Percentiles rank a stretch among this genome's conserved stretches.
Evolutionary conservation across 2,329 filamentous ascomycete species (phyloP).

Genomic region (Arthroderma sp.): DNA sequence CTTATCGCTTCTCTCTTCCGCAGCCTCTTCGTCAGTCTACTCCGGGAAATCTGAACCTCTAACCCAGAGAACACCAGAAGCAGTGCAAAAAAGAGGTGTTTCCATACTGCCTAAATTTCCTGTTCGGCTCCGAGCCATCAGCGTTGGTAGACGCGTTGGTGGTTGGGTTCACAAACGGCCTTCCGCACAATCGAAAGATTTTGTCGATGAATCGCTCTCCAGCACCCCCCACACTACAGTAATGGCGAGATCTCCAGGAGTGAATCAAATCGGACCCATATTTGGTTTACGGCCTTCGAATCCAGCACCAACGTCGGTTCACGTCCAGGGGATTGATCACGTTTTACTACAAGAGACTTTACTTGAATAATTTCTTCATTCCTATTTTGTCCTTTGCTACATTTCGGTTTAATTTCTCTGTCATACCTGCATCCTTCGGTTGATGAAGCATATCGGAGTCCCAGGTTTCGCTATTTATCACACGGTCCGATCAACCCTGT

Average conservation of each 20-base stretch:
- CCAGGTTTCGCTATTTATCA: too few species aligned
- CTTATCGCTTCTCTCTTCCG: conserved; percentile 23
- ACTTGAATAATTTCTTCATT: background rate
- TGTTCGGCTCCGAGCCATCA: conserved; percentile 22
- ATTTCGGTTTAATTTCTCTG: too few species aligned
- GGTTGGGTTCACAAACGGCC: conserved; percentile 7
- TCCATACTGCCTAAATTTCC: conserved; percentile 46
- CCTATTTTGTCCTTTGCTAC: too few species aligned
- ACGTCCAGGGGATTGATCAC: conserved; percentile 45
- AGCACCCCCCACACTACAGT: conserved; percentile 22
- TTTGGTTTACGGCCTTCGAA: conserved; percentile 53
- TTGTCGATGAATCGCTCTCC: conserved; percentile 1
- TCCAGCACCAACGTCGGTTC: conserved; percentile 43
- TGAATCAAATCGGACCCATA: conserved; percentile 65
- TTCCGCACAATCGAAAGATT: conserved; percentile 1
- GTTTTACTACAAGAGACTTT: conserved; percentile 50
- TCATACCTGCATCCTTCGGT: too few species aligned
- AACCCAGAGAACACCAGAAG: conserved; percentile 8
- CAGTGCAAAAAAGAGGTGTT: conserved; percentile 18
- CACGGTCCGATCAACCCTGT: too few species aligned
- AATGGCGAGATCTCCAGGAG: conserved; percentile 47
- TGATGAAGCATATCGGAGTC: too few species aligned
- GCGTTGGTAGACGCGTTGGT: conserved; percentile 8
- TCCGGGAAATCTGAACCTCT: too few species aligned
- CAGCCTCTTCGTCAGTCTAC: conserved; percentile 15